These are phyloP conservation scores for Nannochloris sp. DNA, from an alignment of 139 green algal genomes.

Conservation along the genomic window DNA sequence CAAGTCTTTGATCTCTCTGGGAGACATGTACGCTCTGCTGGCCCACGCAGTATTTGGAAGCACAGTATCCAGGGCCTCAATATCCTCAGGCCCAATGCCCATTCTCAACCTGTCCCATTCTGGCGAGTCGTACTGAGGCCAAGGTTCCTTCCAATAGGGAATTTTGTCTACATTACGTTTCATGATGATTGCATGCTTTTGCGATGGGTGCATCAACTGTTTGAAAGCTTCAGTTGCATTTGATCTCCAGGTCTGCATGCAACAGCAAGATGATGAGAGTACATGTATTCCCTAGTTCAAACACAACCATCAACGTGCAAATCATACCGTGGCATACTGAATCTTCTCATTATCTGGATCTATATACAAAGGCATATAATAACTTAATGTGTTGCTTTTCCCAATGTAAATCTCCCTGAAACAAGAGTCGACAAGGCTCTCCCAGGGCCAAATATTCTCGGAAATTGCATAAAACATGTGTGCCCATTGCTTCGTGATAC, in stretches of 20 bases:
- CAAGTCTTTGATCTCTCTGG: not conserved
- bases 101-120: conserved; percentile 14
- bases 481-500: not conserved
- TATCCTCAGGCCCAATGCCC: conserved; percentile 26
- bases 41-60: not conserved
- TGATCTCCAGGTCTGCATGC: not conserved
- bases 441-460: conserved; percentile 7
- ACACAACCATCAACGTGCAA: too few species aligned
- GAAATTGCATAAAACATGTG: conserved; percentile 10
- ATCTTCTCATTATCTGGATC: not conserved
- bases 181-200: not conserved
- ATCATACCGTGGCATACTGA: not conserved
- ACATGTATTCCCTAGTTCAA: too few species aligned
- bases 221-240: not conserved
- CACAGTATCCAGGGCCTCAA: conserved; percentile 11
- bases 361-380: conserved; percentile 10
- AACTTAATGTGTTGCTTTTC: conserved; percentile 32
- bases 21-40: not conserved
- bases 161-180: not conserved
- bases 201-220: not conserved
- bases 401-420: conserved; percentile 21
- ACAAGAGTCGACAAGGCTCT: conserved; percentile 7
- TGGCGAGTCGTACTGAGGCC: conserved; percentile 16
- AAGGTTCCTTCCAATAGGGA: not conserved
- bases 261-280: not conserved